A percentile compares a stretch with the other conserved stretches of the same genome.
Conservation (phyloP, 2,329 filamentous ascomycete species). For the Elsinoe australis region DNA sequence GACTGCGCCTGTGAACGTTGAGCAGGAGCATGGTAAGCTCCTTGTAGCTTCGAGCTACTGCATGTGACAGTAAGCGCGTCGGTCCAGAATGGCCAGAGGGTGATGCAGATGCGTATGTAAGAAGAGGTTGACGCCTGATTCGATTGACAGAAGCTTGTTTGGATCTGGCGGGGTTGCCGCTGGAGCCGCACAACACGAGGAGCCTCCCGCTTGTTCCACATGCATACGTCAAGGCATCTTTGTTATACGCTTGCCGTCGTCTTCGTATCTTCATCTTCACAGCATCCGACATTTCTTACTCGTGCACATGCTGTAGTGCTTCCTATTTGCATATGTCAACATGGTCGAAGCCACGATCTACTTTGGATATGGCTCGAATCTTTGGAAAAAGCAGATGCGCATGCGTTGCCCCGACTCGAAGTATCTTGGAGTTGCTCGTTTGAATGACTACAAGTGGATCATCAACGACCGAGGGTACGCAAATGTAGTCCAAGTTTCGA, state of each 20-base stretch:
- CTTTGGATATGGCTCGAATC: constrained; percentile 65
- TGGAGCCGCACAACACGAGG: not conserved
- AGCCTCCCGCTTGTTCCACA: too few relatives aligned
- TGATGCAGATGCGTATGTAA: not conserved
- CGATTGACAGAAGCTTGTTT: constrained; percentile 10
- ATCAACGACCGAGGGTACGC: constrained; percentile 62
- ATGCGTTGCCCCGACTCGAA: constrained; percentile 50
- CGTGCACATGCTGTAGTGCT: not conserved
- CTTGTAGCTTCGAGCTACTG: not conserved
- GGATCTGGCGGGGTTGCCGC: not conserved
- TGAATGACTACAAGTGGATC: constrained; percentile 54
- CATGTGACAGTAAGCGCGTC: not conserved
- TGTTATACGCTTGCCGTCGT: not conserved
- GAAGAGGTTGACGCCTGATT: too few relatives aligned
- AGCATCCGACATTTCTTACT: not conserved
- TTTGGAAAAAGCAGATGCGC: constrained; percentile 59
- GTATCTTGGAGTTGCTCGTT: constrained; percentile 50
- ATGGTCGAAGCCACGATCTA: constrained; percentile 41
- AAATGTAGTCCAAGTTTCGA: constrained; percentile 47
- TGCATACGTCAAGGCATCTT: too few relatives aligned
- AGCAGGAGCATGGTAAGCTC: not conserved
- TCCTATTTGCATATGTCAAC: not conserved
- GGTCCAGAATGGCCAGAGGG: not conserved
- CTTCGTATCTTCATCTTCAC: not conserved
- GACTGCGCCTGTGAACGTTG: not conserved